phyloP scores from a whole-genome alignment of 2,329 filamentous ascomycete species.

The Cryphonectria naterciae region DNA sequence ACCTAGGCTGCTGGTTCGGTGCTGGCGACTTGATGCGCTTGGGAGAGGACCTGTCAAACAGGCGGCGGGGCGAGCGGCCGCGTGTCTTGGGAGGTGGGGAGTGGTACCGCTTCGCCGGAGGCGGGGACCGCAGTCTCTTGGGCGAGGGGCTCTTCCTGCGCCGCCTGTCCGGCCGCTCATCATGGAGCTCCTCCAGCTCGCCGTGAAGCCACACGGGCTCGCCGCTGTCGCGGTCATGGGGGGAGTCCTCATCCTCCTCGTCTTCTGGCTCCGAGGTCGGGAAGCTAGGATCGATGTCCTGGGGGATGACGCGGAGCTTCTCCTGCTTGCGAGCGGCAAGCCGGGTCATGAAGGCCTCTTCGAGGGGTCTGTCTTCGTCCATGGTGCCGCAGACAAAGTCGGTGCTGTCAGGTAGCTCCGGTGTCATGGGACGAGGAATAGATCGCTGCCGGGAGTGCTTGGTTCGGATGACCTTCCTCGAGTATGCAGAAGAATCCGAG shows the following conservation, averaged over 20 bases:
- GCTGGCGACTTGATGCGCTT: conserved; percentile 72
- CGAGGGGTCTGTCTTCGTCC: conserved; percentile 92
- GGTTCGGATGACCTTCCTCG: conserved; percentile 36
- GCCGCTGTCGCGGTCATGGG: conserved; percentile 64
- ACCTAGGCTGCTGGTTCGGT: conserved; percentile 57
- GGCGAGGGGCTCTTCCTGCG: conserved; percentile 63
- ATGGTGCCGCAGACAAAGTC: conserved; percentile 99
- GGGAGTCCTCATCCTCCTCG: conserved; percentile 74
- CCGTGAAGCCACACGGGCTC: conserved; percentile 72
- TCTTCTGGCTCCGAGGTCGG: conserved; percentile 92
- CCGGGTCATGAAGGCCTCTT: conserved; percentile 88
- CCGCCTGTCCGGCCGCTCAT: conserved; percentile 55
- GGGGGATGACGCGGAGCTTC: conserved; percentile 83
- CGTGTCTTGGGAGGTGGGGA: conserved; percentile 57
- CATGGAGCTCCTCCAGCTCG: conserved; percentile 67
- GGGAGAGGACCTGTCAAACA: conserved; percentile 72
- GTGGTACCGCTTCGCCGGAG: conserved; percentile 49
- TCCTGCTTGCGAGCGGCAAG: conserved; percentile 79
- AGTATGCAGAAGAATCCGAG: conserved; percentile 66
- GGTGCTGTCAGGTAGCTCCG: conserved; percentile 92
- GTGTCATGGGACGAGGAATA: conserved; percentile 68
- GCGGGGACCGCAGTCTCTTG: conserved; percentile 61
- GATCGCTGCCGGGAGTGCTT: conserved; percentile 34
- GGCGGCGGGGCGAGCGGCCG: conserved; percentile 59
- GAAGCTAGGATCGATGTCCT: conserved; percentile 97